A percentile compares a stretch with the other conserved stretches of the same genome.
These are phyloP conservation scores for Calonectria hawksworthii DNA, from an alignment of 2,329 filamentous ascomycete genomes.

Conservation along the genomic window DNA sequence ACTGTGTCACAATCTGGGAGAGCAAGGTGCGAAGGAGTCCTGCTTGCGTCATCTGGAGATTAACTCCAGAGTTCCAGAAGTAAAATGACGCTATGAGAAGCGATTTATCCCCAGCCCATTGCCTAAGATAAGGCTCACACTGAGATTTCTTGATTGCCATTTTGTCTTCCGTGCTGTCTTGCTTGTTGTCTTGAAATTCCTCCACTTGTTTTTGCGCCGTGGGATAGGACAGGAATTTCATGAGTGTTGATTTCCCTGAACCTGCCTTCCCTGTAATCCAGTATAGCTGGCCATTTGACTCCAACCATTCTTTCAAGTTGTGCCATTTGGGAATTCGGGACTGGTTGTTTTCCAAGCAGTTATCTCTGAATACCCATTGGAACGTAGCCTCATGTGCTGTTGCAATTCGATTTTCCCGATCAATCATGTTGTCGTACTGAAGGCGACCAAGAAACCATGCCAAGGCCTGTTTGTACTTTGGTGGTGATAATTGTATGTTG, in stretches of 20 bases:
- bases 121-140: background rate
- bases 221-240: background rate
- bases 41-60: background rate
- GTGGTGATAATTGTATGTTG: too few species aligned
- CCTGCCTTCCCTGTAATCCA: conserved; percentile 19
- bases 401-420: too few species aligned
- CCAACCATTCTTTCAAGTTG: background rate
- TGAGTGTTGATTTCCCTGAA: conserved; percentile 10
- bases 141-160: background rate
- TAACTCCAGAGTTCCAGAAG: conserved; percentile 1
- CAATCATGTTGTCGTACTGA: too few species aligned
- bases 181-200: too few species aligned
- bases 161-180: too few species aligned
- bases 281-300: background rate
- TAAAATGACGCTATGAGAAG: background rate
- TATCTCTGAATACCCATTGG: too few species aligned
- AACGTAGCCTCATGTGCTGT: too few species aligned
- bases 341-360: too few species aligned
- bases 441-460: too few species aligned
- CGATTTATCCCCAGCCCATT: background rate
- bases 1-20: background rate
- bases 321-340: too few species aligned
- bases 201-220: too few species aligned
- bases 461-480: too few species aligned
- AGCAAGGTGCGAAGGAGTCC: background rate